A percentile compares a stretch with the other conserved stretches of the same genome.
Conservation (phyloP, 257 asterid species). For the Orobanche coerulescens region DNA sequence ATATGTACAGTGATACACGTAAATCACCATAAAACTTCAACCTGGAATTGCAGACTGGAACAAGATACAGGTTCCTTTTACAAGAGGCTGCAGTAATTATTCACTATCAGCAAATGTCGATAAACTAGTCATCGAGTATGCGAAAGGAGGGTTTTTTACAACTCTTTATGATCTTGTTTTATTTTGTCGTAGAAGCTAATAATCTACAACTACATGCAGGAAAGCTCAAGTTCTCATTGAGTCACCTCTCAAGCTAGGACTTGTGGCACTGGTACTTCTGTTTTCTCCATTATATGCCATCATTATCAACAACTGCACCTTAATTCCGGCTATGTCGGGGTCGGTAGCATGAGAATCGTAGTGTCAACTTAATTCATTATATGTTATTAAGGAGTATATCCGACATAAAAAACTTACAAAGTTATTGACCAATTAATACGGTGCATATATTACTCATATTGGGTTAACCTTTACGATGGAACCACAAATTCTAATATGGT, state of each 20-base stretch:
- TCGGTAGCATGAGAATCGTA: too few relatives aligned
- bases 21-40: not conserved
- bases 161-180: not conserved
- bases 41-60: slow-evolving; percentile 56
- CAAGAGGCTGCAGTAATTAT: slow-evolving; percentile 68
- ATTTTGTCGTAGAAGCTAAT: not conserved
- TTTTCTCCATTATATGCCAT: not conserved
- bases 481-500: too few relatives aligned
- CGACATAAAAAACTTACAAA: too few relatives aligned
- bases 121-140: slow-evolving; percentile 56
- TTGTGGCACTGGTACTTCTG: slow-evolving; percentile 43
- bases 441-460: too few relatives aligned
- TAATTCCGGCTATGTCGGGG: too few relatives aligned
- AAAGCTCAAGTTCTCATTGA: slow-evolving; percentile 51
- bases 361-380: too few relatives aligned
- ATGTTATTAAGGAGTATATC: too few relatives aligned
- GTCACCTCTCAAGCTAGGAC: slow-evolving; percentile 70
- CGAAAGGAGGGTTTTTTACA: not conserved
- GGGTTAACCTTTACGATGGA: too few relatives aligned
- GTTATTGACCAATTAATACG: too few relatives aligned
- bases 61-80: slow-evolving; percentile 58
- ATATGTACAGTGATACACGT: not conserved
- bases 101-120: slow-evolving; percentile 37
- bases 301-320: too few relatives aligned
- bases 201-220: slow-evolving; percentile 35